phyloP scores from a whole-genome alignment of 768 basidiomycete species.

The Strobilomyces confusus region DNA sequence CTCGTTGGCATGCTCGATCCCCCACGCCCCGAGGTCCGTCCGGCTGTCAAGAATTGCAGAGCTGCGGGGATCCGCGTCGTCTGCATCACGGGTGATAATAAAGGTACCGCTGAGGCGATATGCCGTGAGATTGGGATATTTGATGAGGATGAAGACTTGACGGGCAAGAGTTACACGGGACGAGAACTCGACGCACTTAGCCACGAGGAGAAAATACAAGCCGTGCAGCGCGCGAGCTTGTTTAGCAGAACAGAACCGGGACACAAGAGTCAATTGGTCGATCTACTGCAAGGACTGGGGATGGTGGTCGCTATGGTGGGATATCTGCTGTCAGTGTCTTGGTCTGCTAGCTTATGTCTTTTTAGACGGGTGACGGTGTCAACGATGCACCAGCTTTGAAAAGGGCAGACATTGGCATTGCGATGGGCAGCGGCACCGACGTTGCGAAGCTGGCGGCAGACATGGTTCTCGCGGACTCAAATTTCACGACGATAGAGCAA shows the following conservation, averaged over 20 bases:
- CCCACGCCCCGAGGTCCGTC: conserved; percentile 87
- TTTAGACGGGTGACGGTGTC: conserved; percentile 91
- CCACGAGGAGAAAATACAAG: conserved; percentile 76
- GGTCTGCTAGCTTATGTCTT: conserved; percentile 5
- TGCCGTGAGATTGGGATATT: conserved; percentile 96
- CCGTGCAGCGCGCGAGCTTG: conserved; percentile 83
- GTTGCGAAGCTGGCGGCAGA: conserved; percentile 97
- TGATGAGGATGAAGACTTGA: conserved; percentile 76
- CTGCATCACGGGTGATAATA: conserved; percentile 98
- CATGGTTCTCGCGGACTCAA: conserved; percentile 96
- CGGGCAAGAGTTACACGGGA: conserved; percentile 95
- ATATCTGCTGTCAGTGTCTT: conserved; percentile 5
- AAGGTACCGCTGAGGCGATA: conserved; percentile 96
- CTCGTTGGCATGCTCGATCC: conserved; percentile 98
- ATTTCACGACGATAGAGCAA: conserved; percentile 94
- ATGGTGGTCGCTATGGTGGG: conserved; percentile 93
- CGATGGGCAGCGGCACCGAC: conserved; percentile 98
- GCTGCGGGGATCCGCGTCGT: conserved; percentile 94
- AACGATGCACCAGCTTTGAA: conserved; percentile 97
- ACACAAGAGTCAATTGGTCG: conserved; percentile 93
- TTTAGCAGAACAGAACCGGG: conserved; percentile 94
- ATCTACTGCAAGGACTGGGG: conserved; percentile 86
- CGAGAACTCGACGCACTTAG: conserved; percentile 81
- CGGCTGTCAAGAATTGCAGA: conserved; percentile 84
- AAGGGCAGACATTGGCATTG: conserved; percentile 96